Percentiles rank a stretch among this genome's conserved stretches.
These are phyloP conservation scores for Phytopythium montanum DNA, from an alignment of 352 stramenopile species.

Conservation along the genomic window DNA sequence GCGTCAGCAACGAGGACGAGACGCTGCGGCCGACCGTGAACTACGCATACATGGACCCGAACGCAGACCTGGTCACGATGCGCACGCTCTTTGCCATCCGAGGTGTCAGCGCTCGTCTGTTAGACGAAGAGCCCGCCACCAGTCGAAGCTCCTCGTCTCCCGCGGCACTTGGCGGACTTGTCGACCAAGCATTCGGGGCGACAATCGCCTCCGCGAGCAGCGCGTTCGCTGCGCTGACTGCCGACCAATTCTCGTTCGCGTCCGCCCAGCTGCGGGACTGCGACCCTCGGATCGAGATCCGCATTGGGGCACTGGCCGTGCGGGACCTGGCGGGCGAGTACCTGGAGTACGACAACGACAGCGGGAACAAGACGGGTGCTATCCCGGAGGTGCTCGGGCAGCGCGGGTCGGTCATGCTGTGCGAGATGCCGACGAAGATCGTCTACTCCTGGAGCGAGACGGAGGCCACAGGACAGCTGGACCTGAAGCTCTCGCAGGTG, in stretches of 20 bases:
- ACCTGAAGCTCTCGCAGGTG: conserved; percentile 45
- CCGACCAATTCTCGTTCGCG: conserved; percentile 28
- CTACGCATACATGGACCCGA: conserved; percentile 68
- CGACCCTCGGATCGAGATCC: conserved; percentile 38
- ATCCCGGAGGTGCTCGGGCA: background rate
- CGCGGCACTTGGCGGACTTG: background rate
- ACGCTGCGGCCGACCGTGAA: conserved; percentile 51
- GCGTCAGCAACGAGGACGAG: conserved; percentile 10
- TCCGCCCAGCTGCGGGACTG: conserved; percentile 37
- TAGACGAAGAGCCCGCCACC: conserved; percentile 16
- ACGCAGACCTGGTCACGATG: conserved; percentile 70
- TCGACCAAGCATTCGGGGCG: background rate
- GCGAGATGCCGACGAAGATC: conserved; percentile 34
- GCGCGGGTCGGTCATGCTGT: conserved; percentile 33
- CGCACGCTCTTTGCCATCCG: conserved; percentile 59
- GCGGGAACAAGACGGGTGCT: background rate
- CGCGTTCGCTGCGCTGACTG: conserved; percentile 26
- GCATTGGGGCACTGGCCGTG: conserved; percentile 34
- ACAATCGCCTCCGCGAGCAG: background rate
- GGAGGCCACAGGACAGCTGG: conserved; percentile 35
- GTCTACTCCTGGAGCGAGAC: conserved; percentile 61
- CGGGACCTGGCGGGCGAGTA: conserved; percentile 32
- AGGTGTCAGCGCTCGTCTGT: conserved; percentile 41
- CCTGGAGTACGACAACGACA: conserved; percentile 5
- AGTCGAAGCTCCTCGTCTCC: background rate